These are phyloP conservation scores for Colletotrichum lini DNA, from an alignment of 2,329 filamentous ascomycete genomes.

Conservation along the genomic window DNA sequence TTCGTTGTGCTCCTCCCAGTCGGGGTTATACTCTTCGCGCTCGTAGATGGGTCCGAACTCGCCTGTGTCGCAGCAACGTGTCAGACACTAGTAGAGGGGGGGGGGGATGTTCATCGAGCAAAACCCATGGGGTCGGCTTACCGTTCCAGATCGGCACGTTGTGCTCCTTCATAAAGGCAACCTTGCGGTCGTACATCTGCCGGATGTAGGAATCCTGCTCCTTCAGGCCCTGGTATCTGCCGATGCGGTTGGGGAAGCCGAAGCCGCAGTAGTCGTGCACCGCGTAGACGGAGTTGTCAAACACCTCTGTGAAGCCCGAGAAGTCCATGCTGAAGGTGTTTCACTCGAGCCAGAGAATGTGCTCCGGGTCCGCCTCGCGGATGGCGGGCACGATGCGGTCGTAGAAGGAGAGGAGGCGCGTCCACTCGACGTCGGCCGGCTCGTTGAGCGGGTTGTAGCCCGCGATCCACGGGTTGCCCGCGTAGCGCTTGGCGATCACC, in stretches of 20 bases:
- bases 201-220: slow-evolving; percentile 53
- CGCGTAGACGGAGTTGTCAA: slow-evolving; percentile 60
- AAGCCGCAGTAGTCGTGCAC: slow-evolving; percentile 64
- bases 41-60: slow-evolving; percentile 56
- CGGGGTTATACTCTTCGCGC: slow-evolving; percentile 46
- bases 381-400: slow-evolving; percentile 53
- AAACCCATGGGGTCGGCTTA: slow-evolving; percentile 53
- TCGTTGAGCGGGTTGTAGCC: slow-evolving; percentile 55
- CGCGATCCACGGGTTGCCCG: slow-evolving; percentile 57
- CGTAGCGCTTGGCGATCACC: slow-evolving; percentile 58
- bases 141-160: slow-evolving; percentile 60
- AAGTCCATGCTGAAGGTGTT: slow-evolving; percentile 60
- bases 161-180: slow-evolving; percentile 55
- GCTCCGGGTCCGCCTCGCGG: slow-evolving; percentile 55
- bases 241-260: slow-evolving; percentile 56
- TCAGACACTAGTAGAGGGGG: neutral
- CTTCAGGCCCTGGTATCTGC: slow-evolving; percentile 54
- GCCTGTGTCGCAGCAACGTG: slow-evolving; percentile 41
- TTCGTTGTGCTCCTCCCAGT: slow-evolving; percentile 57
- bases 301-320: slow-evolving; percentile 47
- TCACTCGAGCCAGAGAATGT: slow-evolving; percentile 62
- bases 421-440: slow-evolving; percentile 46
- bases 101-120: slow-evolving; percentile 24
- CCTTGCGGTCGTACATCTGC: slow-evolving; percentile 54
- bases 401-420: slow-evolving; percentile 54